Base-by-base conservation (phyloP, 805 yeast species). In the Wickerhamiella shivajii region DNA sequence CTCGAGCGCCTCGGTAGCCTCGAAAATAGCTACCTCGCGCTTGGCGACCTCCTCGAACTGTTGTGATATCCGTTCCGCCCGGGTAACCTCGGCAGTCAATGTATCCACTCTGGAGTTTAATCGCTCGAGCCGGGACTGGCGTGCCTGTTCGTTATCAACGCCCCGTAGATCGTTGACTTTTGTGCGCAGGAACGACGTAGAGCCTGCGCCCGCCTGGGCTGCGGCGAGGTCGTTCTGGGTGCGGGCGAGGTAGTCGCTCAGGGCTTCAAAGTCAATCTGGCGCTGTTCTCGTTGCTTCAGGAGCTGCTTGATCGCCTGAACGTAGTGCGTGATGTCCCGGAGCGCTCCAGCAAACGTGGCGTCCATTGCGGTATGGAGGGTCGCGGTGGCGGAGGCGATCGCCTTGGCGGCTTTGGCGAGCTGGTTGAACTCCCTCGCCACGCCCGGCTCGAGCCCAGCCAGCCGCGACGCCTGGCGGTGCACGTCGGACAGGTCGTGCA, bases 251-350 rank as follows among this genome's bases (percentile, higher is more conserved):
- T 87, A 87, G 35, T 78, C 92, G 24, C 71, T 69, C 27, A 87
- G 61, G 33, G 79, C 92, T 50, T 90, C 96, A 48, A 77, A 75
- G 52, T 87, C 98, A 18, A 87, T 69, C 46, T 80, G 85, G 53
- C 85, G 85, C 50, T 83, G 84, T 49, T 87, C 97, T 43, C 87
- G 83, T 37, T 79, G 64, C 49, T 77, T 84, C 34, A 90, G 68
- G 38, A 87, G 59, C 40, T 66, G 70, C 47, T 72, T 72, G 44
- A 78, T 58, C 15, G 77, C 69, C 31, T 59, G 61, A 28, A 77
- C 69, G 45, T 78, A 90, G 55, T 80, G 85, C 41, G 87, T 83
- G 56, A 90, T 65, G 54, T 90, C 97, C 44, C 79, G 77, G 43
- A 90, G 57, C 9, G 92, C 73, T 2, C 80, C 78, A 31, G 83